Base-by-base conservation (phyloP, 495 filamentous ascomycete species). In the Terfezia boudieri region DNA sequence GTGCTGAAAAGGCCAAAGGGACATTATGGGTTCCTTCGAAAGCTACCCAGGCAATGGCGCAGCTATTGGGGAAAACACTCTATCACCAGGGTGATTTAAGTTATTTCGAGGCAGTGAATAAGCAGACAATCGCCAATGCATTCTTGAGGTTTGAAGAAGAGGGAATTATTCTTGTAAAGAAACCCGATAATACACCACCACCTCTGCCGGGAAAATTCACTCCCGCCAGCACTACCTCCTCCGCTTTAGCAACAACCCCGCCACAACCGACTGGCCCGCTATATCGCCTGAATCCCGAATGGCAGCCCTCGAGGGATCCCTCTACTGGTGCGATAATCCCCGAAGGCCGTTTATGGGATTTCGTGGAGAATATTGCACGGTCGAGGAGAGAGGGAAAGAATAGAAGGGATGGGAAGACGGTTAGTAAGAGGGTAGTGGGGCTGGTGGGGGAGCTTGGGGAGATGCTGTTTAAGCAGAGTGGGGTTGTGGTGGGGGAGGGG, bases 91-190 rank as follows among this genome's bases (percentile, higher is more conserved):
- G 90, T 36, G 88, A 95, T 61, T 76, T 98, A 26, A 84, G 80
- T 22, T 96, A 98, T 66, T 94, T 94, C 59, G 90, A 98, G 68
- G 86, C 90, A 8, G 90, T 98, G 58, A 98, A 96, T 71, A 94
- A 94, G 55, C 87, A 96, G 65, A 88, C 86, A 1, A 77, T 98
- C 52, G 92, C 88, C 58, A 98, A 96, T 65, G 81, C 85, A 2
- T 94, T 85, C 67, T 73, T 79, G 56, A 80, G 84, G 22, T 94
- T 92, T 67, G 78, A 85, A 56, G 86, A 94, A 62, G 88, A 94
- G 59, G 86, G 86, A 14, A 93, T 95, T 54, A 74, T 95, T 58
- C 68, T 82, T 8, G 71, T 86, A 37, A 70, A 77, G 14, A 83
- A 80, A 62, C 74, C 72, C 57, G 80, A 76, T 59, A 41, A 56